Evolutionary conservation across 2,329 filamentous ascomycete genomes (phyloP).

Genomic region (Fusarium duplospermum): DNA sequence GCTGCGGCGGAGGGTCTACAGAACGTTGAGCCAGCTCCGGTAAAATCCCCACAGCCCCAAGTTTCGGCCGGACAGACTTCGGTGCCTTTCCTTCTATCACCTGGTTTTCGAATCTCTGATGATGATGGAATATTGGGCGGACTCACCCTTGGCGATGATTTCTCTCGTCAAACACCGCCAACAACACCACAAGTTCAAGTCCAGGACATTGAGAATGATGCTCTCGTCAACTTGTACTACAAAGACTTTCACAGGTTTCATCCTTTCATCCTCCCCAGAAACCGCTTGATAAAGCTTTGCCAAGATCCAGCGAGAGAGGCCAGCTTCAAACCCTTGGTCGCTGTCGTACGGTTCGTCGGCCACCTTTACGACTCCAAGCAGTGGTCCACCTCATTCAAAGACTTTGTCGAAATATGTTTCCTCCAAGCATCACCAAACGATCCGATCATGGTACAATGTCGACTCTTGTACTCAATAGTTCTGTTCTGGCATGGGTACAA

Average conservation of each 20-base stretch:
- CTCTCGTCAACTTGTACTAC: constrained; percentile 51
- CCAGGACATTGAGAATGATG: constrained; percentile 24
- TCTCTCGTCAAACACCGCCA: background rate
- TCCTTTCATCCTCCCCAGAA: constrained; percentile 44
- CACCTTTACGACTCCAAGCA: constrained; percentile 45
- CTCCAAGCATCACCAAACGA: constrained; percentile 2
- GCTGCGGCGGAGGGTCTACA: constrained; percentile 22
- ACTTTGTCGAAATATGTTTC: constrained; percentile 9
- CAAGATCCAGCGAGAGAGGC: background rate
- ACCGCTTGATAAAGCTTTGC: constrained; percentile 21
- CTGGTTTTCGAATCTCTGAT: background rate
- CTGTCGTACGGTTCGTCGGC: constrained; percentile 50
- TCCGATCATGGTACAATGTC: constrained; percentile 50
- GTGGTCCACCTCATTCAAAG: constrained; percentile 25
- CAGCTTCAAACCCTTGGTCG: constrained; percentile 38
- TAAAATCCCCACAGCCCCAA: background rate
- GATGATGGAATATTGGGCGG: background rate
- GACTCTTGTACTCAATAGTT: constrained; percentile 52
- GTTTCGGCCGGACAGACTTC: background rate
- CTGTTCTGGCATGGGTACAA: constrained; percentile 50
- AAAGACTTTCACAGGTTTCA: constrained; percentile 49
- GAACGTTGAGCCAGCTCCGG: background rate
- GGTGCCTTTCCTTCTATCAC: background rate
- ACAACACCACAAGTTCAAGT: background rate
- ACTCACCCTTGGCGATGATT: background rate